Conservation (phyloP, 2,329 filamentous ascomycete species). For the Aspergillus sp. region DNA sequence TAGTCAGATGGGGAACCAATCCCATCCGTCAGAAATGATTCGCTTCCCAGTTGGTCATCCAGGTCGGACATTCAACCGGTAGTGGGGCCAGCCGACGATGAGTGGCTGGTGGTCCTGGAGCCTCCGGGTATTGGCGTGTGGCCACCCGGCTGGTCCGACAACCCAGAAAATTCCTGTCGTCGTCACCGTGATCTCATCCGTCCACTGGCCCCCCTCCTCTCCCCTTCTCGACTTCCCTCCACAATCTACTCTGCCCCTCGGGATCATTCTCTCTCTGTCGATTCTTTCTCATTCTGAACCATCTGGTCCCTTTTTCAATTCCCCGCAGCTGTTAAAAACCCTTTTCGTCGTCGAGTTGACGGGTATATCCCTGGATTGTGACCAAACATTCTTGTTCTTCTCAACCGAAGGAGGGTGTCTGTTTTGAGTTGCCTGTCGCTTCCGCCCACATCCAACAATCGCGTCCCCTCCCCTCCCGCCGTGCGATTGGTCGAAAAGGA, state of each 20-base stretch:
- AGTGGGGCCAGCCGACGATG: conserved; percentile 2
- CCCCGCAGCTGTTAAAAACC: not conserved
- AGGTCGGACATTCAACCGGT: not conserved
- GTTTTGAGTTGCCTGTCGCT: conserved; percentile 13
- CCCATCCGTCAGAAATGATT: too few relatives aligned
- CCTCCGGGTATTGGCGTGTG: conserved; percentile 16
- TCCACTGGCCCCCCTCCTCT: conserved; percentile 2
- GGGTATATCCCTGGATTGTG: conserved; percentile 5
- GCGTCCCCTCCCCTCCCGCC: conserved; percentile 12
- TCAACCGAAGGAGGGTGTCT: not conserved
- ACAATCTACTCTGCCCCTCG: not conserved
- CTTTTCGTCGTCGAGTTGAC: not conserved
- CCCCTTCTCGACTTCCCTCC: not conserved
- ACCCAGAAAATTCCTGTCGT: conserved; percentile 31
- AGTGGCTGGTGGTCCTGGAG: conserved; percentile 18
- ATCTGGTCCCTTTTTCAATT: too few relatives aligned
- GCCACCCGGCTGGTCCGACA: conserved; percentile 24
- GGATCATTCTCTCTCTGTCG: not conserved
- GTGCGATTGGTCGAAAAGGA: conserved; percentile 21
- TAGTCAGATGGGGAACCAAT: too few relatives aligned
- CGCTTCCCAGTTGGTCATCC: not conserved
- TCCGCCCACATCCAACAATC: conserved; percentile 13
- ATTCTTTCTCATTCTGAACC: too few relatives aligned
- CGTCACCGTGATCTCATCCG: conserved; percentile 43
- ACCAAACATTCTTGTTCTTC: conserved; percentile 8